Evolutionary conservation across 352 stramenopile genomes (phyloP), one percentile per base, ranked within the genome.

Genomic region (Phytopythium sindhum): DNA sequence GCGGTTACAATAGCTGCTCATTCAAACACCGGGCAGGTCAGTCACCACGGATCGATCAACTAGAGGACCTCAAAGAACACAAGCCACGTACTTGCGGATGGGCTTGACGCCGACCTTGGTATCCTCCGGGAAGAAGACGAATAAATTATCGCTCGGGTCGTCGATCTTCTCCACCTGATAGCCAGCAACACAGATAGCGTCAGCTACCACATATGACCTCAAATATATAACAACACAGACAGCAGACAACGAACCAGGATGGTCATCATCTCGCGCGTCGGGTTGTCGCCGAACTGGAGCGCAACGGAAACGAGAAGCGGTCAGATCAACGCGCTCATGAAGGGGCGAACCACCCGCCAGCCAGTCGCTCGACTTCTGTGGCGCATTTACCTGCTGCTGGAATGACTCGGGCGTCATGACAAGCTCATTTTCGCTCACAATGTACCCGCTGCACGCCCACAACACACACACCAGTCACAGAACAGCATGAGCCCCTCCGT

Each of bases 71-170:
- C 73, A 90, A 41, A 95, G 85, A 11, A 64, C 19, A 15, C 7
- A 8, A 47, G 31, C 10, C 77, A 86, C 80, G 93, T 90, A 85
- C 76, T 91, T 94, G 62, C 87, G 85, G 67, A 99, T 99, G 33
- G 97, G 95, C 79, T 98, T 99, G 48, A 99, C 97, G 57, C 97
- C 97, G 33, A 99, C 96, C 75, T 99, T 99, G 72, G 98, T 98
- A 69, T 99, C 98, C 66, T 99, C 93, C 0, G 97, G 96, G 77
- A 99, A 99, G 74, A 99, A 99, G 4, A 99, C 97, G 72, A 99
- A 99, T 56, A 99, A 85, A 75, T 97, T 92, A 74, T 98, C 95
- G 63, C 83, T 93, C 29, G 91, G 85, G 69, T 98, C 95, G 74
- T 95, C 87, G 57, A 95, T 93, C 65, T 95, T 95, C 67, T 95